A percentile compares a stretch with the other conserved stretches of the same genome.
Conservation (phyloP, 257 asterid genomes). For the Ilex aquifolium region DNA sequence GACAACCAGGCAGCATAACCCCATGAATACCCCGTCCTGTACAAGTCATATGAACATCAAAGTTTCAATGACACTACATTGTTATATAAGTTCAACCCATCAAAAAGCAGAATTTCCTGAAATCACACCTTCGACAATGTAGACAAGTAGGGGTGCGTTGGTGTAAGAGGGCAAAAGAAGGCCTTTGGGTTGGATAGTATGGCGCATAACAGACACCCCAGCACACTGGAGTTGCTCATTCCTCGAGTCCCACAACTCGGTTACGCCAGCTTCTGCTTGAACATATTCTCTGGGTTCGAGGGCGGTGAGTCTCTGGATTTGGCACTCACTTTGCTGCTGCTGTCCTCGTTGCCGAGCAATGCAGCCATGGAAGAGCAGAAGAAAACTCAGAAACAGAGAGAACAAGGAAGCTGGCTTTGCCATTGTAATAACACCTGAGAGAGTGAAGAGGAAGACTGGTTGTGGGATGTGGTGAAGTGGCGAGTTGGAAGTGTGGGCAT, state of each 20-base stretch:
- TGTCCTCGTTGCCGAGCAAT: conserved; percentile 6
- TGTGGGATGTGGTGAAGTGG: conserved; percentile 20
- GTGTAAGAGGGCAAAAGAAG: conserved; percentile 46
- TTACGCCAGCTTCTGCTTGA: conserved; percentile 49
- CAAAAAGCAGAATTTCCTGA: no score
- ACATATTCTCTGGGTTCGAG: conserved; percentile 29
- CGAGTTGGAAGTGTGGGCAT: conserved; percentile 17
- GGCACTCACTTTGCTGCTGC: conserved; percentile 42
- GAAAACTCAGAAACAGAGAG: conserved; percentile 17
- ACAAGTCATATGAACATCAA: not conserved
- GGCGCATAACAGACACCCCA: conserved; percentile 50
- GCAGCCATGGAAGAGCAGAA: conserved; percentile 29
- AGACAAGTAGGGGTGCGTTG: conserved; percentile 44
- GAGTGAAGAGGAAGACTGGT: not conserved
- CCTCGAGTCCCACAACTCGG: conserved; percentile 51
- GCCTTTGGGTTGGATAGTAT: conserved; percentile 26
- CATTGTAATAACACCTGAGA: not conserved
- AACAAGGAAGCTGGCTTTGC: not conserved
- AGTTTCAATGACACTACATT: not conserved
- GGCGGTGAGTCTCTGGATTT: conserved; percentile 33
- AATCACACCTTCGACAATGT: conserved; percentile 40
- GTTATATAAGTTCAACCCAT: no score
- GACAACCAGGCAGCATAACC: conserved; percentile 50
- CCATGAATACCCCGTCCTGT: conserved; percentile 52
- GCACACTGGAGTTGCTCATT: conserved; percentile 51